Percentiles rank a stretch among this genome's conserved stretches.
phyloP scores from a whole-genome alignment of 2,329 filamentous ascomycete genomes.

The Plectosphaerella plurivora region DNA sequence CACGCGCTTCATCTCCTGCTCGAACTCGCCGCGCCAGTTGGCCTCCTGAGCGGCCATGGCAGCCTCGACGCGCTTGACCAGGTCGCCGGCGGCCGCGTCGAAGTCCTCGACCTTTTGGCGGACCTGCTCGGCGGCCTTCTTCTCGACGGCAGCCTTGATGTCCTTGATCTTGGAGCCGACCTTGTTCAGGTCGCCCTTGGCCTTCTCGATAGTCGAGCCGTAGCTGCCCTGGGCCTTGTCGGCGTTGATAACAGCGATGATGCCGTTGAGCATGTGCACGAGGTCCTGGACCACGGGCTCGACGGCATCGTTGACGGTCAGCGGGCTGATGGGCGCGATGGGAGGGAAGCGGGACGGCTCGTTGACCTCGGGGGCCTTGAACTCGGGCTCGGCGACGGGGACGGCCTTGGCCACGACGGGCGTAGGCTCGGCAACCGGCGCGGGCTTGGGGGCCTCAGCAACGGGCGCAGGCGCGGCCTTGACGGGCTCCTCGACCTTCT shows the following conservation, averaged over 20 bases:
- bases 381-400: conserved; percentile 27
- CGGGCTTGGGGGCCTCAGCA: conserved; percentile 13
- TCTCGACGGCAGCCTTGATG: conserved; percentile 65
- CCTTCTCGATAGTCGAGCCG: conserved; percentile 72
- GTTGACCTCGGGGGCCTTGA: conserved; percentile 58
- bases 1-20: conserved; percentile 75
- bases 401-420: background rate
- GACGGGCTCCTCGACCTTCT: conserved; percentile 23
- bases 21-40: conserved; percentile 84
- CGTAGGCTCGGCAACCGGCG: conserved; percentile 10
- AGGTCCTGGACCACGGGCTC: conserved; percentile 91
- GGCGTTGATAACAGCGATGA: conserved; percentile 89
- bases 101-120: conserved; percentile 71
- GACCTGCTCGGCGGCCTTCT: conserved; percentile 71
- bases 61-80: conserved; percentile 82
- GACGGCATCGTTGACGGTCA: conserved; percentile 68
- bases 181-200: conserved; percentile 75
- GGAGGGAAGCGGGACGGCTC: conserved; percentile 62
- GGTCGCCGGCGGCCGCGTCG: conserved; percentile 78
- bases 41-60: conserved; percentile 78
- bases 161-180: conserved; percentile 74
- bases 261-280: conserved; percentile 91
- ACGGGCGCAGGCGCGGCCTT: conserved; percentile 22
- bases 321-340: conserved; percentile 69
- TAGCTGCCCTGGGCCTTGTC: conserved; percentile 77